These are phyloP conservation scores for Gelatoporia subvermispora DNA, from an alignment of 768 basidiomycete genomes.

Conservation along the genomic window DNA sequence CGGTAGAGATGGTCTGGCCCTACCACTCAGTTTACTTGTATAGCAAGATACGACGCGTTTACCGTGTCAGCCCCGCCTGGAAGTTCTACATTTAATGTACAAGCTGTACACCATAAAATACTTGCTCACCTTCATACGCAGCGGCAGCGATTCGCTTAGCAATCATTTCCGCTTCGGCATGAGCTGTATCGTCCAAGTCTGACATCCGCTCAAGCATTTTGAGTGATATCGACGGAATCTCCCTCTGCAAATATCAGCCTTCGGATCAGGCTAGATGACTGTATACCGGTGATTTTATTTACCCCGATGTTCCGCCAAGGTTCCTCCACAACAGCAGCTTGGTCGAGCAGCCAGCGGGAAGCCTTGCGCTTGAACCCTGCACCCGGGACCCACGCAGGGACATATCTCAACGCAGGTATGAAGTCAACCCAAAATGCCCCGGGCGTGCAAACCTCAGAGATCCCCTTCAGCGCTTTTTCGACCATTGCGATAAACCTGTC, in stretches of 20 bases:
- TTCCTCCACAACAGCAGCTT: background rate
- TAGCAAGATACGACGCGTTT: background rate
- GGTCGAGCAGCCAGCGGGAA: background rate
- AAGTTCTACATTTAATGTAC: no score
- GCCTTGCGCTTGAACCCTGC: constrained; percentile 14
- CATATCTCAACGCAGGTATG: constrained; percentile 12
- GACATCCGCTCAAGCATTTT: background rate
- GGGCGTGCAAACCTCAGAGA: background rate
- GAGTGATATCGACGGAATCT: background rate
- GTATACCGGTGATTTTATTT: background rate
- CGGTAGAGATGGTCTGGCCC: background rate
- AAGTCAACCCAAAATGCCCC: background rate
- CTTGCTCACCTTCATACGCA: background rate
- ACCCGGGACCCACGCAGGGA: constrained; percentile 20
- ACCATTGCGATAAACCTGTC: background rate
- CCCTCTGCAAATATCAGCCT: background rate
- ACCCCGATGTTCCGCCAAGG: background rate
- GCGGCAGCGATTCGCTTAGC: background rate
- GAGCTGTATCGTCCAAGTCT: background rate
- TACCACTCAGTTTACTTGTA: background rate
- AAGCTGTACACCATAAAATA: no score
- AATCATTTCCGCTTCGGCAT: background rate
- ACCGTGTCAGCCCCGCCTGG: constrained; percentile 20
- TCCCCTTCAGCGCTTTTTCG: background rate
- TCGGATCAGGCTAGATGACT: background rate